These are phyloP conservation scores for Suhomyces yuchorum DNA, from an alignment of 1,139 yeast genomes.

Conservation along the genomic window DNA sequence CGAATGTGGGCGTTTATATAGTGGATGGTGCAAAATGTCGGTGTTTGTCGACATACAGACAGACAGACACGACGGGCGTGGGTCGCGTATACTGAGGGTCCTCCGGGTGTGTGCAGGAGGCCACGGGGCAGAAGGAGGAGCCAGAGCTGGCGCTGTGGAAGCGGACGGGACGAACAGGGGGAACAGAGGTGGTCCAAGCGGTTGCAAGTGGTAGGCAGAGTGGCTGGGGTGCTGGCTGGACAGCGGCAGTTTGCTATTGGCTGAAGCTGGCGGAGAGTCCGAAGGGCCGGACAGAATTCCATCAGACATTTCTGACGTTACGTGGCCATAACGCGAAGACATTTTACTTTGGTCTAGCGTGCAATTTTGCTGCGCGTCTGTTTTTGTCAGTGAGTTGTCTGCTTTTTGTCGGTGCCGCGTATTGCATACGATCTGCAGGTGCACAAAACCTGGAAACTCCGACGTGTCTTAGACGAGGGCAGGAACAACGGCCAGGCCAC, in stretches of 20 bases:
- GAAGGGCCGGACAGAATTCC: not conserved
- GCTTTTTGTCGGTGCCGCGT: not conserved
- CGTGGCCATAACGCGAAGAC: not conserved
- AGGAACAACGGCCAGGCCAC: not conserved
- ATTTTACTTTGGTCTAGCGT: not conserved
- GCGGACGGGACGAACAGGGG: too few species aligned
- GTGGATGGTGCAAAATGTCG: constrained; percentile 1
- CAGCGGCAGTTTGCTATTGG: too few species aligned
- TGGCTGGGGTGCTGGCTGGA: not conserved
- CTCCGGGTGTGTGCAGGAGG: not conserved
- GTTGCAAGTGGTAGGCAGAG: too few species aligned
- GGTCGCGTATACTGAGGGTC: not conserved
- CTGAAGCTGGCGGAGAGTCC: not conserved
- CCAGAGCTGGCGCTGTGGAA: too few species aligned
- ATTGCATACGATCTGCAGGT: not conserved
- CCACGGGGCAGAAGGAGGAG: not conserved
- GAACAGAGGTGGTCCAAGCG: too few species aligned
- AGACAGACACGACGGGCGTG: constrained; percentile 5
- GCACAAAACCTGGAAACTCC: not conserved
- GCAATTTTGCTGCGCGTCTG: not conserved
- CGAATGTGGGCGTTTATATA: constrained; percentile 8
- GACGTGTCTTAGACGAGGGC: not conserved
- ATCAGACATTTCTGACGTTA: not conserved
- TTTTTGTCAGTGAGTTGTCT: not conserved
- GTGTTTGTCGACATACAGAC: constrained; percentile 8